These are phyloP conservation scores for Dillenia turbinata DNA, from an alignment of 164 flowering plant genomes.

Conservation along the genomic window DNA sequence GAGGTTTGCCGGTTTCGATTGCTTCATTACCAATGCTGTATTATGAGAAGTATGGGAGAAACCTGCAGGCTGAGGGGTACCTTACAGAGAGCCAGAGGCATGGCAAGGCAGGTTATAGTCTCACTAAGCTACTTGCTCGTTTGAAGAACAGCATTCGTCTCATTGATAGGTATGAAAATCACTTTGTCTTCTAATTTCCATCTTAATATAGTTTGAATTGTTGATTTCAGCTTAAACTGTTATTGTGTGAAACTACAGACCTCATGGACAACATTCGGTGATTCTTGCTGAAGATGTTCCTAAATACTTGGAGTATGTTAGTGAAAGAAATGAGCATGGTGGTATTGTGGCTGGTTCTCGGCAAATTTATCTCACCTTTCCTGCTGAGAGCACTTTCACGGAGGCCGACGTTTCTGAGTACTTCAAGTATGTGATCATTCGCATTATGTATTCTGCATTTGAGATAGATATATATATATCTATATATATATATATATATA, in stretches of 20 bases:
- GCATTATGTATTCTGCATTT: not conserved
- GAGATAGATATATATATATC: not conserved
- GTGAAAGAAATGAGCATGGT: constrained; percentile 65
- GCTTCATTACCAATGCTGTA: constrained; percentile 83
- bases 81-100: constrained; percentile 93
- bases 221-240: not conserved
- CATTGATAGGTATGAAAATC: constrained; percentile 57
- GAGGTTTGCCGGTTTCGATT: constrained; percentile 77
- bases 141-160: constrained; percentile 62
- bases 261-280: constrained; percentile 90
- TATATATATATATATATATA: too few species aligned
- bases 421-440: constrained; percentile 45
- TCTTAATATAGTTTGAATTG: too few species aligned
- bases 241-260: constrained; percentile 39
- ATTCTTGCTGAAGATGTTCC: constrained; percentile 76
- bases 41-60: constrained; percentile 67
- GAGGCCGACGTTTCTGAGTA: constrained; percentile 87
- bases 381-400: constrained; percentile 83
- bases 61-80: constrained; percentile 82
- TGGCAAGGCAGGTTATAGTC: constrained; percentile 82
- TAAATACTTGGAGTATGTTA: constrained; percentile 45
- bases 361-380: constrained; percentile 89
- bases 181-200: constrained; percentile 11
- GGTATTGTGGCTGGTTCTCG: constrained; percentile 64
- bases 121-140: constrained; percentile 85